These are phyloP conservation scores for Rhodotorula sp. DNA, from an alignment of 1,284 basidiomycete genomes.

Conservation along the genomic window DNA sequence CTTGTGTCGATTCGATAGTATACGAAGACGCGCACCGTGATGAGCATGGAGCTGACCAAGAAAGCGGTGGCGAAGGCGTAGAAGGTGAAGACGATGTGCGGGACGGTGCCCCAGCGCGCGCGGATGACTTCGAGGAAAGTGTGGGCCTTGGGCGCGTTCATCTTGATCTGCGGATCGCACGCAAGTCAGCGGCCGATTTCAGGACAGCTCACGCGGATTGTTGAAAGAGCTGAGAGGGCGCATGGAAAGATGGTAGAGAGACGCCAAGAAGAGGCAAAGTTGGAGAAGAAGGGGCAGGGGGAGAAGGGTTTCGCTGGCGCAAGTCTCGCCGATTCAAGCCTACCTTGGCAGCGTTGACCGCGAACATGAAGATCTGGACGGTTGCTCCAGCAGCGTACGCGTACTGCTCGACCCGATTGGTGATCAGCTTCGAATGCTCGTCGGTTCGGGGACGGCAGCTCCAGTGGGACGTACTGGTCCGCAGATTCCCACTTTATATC, in stretches of 20 bases:
- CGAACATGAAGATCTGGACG: conserved; percentile 61
- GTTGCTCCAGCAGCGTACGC: conserved; percentile 60
- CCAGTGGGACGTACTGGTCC: neutral
- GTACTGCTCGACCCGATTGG: conserved; percentile 48
- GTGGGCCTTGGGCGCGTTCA: conserved; percentile 60
- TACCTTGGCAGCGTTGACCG: conserved; percentile 49
- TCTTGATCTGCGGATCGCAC: conserved; percentile 54
- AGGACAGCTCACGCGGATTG: too few relatives aligned
- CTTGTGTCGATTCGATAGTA: neutral
- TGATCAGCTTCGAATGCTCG: too few relatives aligned
- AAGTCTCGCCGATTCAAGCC: too few relatives aligned
- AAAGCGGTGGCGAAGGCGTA: conserved; percentile 74
- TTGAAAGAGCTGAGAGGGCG: too few relatives aligned
- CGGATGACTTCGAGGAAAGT: conserved; percentile 63
- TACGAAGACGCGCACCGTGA: conserved; percentile 51
- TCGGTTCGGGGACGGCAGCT: neutral
- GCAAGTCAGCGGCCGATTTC: too few relatives aligned
- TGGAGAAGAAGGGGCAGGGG: too few relatives aligned
- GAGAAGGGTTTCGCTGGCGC: too few relatives aligned
- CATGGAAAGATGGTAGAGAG: too few relatives aligned
- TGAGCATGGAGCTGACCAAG: conserved; percentile 56
- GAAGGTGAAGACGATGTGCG: conserved; percentile 74
- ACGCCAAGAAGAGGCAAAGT: too few relatives aligned
- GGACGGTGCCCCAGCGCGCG: conserved; percentile 68
- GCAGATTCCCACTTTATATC: conserved; percentile 61